These are phyloP conservation scores for Lactifluus piperatus DNA, from an alignment of 768 basidiomycete species.

Conservation along the genomic window DNA sequence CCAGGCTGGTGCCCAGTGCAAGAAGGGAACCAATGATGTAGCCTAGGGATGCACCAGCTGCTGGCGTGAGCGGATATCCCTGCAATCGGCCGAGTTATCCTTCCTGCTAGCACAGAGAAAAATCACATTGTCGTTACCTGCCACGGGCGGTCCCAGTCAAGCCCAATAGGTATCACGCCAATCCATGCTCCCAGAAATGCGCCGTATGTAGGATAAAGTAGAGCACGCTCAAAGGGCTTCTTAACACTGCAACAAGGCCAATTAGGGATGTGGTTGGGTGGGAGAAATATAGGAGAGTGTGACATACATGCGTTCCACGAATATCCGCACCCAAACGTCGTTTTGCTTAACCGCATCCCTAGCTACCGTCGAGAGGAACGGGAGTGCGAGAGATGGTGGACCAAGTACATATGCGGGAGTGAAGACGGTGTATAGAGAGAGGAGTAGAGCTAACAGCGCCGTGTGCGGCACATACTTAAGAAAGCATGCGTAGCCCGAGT, in stretches of 20 bases:
- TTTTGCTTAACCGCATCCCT: conserved; percentile 43
- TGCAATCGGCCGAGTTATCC: conserved; percentile 25
- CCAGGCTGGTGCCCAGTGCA: conserved; percentile 40
- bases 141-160: conserved; percentile 98
- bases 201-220: conserved; percentile 74
- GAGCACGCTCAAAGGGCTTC: conserved; percentile 63
- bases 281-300: not conserved
- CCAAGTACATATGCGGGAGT: conserved; percentile 66
- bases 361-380: conserved; percentile 22
- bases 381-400: conserved; percentile 34
- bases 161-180: conserved; percentile 75
- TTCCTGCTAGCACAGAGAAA: conserved; percentile 3
- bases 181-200: conserved; percentile 69
- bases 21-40: conserved; percentile 51
- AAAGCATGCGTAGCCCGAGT: conserved; percentile 6
- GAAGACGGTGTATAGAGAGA: conserved; percentile 57
- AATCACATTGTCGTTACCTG: conserved; percentile 46
- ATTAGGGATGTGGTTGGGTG: not conserved
- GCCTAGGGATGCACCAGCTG: conserved; percentile 62
- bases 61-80: conserved; percentile 79
- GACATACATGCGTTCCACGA: conserved; percentile 74
- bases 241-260: conserved; percentile 32
- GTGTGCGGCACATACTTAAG: conserved; percentile 43
- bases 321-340: conserved; percentile 69
- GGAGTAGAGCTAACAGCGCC: conserved; percentile 55